Conservation (phyloP, 257 asterid species). For the Nicotiana benthamiana region DNA sequence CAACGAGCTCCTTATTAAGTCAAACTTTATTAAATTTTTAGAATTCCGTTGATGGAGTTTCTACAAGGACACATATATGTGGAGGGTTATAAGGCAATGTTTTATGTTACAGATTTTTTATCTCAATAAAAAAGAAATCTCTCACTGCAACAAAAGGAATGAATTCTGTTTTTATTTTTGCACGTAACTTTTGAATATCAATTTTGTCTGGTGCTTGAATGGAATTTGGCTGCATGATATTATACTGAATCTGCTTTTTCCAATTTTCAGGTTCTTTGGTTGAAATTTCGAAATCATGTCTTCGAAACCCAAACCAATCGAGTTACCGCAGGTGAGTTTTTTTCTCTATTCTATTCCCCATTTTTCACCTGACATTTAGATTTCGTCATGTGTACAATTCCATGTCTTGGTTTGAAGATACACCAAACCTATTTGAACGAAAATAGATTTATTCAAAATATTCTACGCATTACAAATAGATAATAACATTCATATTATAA, state of each 20-base stretch:
- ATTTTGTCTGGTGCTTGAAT: background rate
- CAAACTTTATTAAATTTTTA: background rate
- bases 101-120: background rate
- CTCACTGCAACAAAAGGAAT: background rate
- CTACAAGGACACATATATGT: too few species aligned
- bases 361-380: background rate
- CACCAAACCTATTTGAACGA: too few species aligned
- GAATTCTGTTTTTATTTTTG: background rate
- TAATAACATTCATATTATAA: too few species aligned
- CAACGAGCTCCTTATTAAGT: background rate
- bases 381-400: background rate
- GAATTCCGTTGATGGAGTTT: too few species aligned
- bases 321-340: slow-evolving; percentile 30
- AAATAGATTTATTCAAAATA: too few species aligned
- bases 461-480: too few species aligned
- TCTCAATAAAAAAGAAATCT: background rate
- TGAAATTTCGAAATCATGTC: slow-evolving; percentile 14
- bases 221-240: background rate
- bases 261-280: slow-evolving; percentile 12
- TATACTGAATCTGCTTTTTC: background rate
- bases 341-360: background rate
- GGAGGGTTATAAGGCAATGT: too few species aligned
- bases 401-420: background rate
- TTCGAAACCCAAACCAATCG: slow-evolving; percentile 18
- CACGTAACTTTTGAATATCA: background rate